These are phyloP conservation scores for Talaromyces marneffei DNA, from an alignment of 2,329 filamentous ascomycete species.

Conservation along the genomic window DNA sequence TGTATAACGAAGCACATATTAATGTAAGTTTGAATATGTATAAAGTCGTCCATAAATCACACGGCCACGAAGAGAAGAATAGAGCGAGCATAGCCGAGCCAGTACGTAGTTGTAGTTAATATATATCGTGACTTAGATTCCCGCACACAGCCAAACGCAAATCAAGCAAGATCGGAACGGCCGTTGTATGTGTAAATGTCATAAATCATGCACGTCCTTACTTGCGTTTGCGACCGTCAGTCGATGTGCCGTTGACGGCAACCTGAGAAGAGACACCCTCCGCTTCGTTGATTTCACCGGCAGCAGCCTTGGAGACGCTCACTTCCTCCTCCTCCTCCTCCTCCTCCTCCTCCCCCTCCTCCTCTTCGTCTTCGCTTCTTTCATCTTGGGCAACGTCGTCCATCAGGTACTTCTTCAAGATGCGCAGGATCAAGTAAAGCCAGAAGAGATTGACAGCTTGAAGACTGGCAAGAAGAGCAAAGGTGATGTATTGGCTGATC, in stretches of 20 bases:
- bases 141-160: neutral
- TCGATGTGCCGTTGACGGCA: slow-evolving; percentile 36
- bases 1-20: neutral
- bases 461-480: slow-evolving; percentile 39
- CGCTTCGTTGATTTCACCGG: slow-evolving; percentile 22
- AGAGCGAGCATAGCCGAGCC: neutral
- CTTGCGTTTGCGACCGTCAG: slow-evolving; percentile 16
- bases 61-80: slow-evolving; percentile 2
- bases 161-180: neutral
- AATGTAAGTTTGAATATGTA: slow-evolving; percentile 10
- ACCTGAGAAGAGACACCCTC: slow-evolving; percentile 32
- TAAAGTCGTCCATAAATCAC: slow-evolving; percentile 4
- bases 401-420: slow-evolving; percentile 39
- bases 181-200: slow-evolving; percentile 1
- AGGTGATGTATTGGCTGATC: slow-evolving; percentile 45
- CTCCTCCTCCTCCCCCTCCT: slow-evolving; percentile 29
- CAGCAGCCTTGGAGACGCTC: slow-evolving; percentile 15
- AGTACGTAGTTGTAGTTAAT: neutral
- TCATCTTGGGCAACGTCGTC: slow-evolving; percentile 37
- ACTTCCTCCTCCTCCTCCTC: too few relatives aligned
- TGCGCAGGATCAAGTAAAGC: slow-evolving; percentile 42
- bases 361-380: slow-evolving; percentile 43
- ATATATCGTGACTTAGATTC: neutral
- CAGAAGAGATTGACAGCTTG: slow-evolving; percentile 45
- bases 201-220: slow-evolving; percentile 6